These are phyloP conservation scores for Vitrella brassicaformis DNA, from an alignment of 73 alveolate genomes.

Conservation along the genomic window DNA sequence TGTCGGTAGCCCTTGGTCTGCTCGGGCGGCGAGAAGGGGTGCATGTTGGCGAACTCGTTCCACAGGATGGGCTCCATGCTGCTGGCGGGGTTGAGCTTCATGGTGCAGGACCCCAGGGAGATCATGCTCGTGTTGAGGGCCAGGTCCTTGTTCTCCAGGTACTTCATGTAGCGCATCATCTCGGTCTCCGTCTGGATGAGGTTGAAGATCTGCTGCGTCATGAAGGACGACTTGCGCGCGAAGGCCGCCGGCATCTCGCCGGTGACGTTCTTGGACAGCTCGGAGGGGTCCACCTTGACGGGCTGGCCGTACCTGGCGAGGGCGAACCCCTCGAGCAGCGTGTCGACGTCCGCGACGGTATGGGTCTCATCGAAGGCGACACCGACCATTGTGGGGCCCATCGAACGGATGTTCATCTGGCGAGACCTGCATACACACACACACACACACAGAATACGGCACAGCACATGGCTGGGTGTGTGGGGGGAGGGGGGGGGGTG, in stretches of 20 bases:
- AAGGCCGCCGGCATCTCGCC: slow-evolving; percentile 19
- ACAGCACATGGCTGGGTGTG: too few relatives aligned
- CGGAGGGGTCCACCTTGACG: background rate
- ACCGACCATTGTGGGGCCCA: slow-evolving; percentile 40
- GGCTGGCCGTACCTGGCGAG: slow-evolving; percentile 29
- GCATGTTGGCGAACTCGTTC: slow-evolving; percentile 66
- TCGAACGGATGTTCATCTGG: slow-evolving; percentile 55
- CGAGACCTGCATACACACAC: background rate
- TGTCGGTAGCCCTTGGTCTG: slow-evolving; percentile 68
- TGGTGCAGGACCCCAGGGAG: slow-evolving; percentile 80
- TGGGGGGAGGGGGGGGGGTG: too few relatives aligned
- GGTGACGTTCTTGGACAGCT: background rate
- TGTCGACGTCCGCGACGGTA: slow-evolving; percentile 47
- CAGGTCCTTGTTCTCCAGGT: slow-evolving; percentile 45
- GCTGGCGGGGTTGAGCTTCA: slow-evolving; percentile 81
- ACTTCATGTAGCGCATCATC: slow-evolving; percentile 56
- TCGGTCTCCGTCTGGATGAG: slow-evolving; percentile 61
- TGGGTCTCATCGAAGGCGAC: slow-evolving; percentile 73
- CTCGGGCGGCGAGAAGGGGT: slow-evolving; percentile 74
- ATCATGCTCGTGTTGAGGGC: slow-evolving; percentile 57
- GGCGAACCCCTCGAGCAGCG: slow-evolving; percentile 38
- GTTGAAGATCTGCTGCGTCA: slow-evolving; percentile 64
- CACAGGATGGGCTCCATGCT: slow-evolving; percentile 77
- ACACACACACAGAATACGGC: too few relatives aligned
- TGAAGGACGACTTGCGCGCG: slow-evolving; percentile 11